A percentile compares a stretch with the other conserved stretches of the same genome.
Conservation (phyloP, 176 grass and related monocot species). For the Olyra latifolia region DNA sequence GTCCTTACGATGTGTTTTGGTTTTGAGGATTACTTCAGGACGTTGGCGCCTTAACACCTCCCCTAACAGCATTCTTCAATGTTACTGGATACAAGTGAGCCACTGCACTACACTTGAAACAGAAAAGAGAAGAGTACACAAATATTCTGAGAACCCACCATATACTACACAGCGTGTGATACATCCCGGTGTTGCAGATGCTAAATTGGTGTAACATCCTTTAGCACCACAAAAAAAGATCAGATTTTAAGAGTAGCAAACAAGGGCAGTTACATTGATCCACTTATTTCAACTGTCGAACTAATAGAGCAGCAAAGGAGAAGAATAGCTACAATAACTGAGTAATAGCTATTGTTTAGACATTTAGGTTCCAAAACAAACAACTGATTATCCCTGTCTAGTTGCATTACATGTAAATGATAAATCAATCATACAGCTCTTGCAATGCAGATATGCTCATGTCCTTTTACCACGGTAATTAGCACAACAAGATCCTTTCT, state of each 20-base stretch:
- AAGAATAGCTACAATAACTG: constrained; percentile 45
- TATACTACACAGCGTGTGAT: too few species aligned
- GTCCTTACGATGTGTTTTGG: too few species aligned
- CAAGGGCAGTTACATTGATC: constrained; percentile 26
- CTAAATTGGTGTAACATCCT: background rate
- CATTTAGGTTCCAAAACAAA: constrained; percentile 17
- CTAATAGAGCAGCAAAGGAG: constrained; percentile 24
- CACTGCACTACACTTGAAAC: too few species aligned
- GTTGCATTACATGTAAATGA: constrained; percentile 37
- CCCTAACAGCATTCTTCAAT: too few species aligned
- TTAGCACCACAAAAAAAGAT: background rate
- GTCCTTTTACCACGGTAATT: constrained; percentile 24
- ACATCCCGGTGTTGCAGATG: background rate
- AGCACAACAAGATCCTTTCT: constrained; percentile 7
- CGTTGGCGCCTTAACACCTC: too few species aligned
- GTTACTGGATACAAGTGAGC: too few species aligned
- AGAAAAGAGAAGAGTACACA: too few species aligned
- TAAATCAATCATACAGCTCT: background rate
- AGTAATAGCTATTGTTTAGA: constrained; percentile 31
- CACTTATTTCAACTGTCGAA: constrained; percentile 46
- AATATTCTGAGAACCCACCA: too few species aligned
- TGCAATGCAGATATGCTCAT: constrained; percentile 1
- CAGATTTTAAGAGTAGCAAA: background rate
- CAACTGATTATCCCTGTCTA: constrained; percentile 30
- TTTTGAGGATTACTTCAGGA: too few species aligned